A percentile compares a stretch with the other conserved stretches of the same genome.
phyloP scores from a whole-genome alignment of 106 monocot species.

The Amphibolis antarctica region DNA sequence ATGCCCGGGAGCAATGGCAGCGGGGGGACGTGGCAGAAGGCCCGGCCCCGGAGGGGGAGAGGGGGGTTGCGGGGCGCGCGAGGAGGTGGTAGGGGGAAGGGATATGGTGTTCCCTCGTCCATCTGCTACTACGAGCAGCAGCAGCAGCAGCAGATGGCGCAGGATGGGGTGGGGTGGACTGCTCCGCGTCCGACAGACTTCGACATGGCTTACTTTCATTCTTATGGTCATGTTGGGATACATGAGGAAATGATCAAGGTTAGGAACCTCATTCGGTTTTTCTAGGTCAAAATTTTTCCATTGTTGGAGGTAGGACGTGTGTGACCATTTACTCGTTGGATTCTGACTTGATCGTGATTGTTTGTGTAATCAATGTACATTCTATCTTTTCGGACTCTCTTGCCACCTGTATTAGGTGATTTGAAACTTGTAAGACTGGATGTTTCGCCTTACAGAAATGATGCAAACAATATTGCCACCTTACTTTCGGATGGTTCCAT shows the following conservation, averaged over 20 bases:
- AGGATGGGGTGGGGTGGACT: slow-evolving; percentile 7
- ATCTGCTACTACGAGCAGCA: neutral
- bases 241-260: slow-evolving; percentile 98
- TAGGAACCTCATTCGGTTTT: neutral
- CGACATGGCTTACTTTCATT: slow-evolving; percentile 74
- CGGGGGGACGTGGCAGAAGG: slow-evolving; percentile 1
- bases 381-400: no score
- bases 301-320: no score
- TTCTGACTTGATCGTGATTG: no score
- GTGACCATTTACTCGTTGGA: no score
- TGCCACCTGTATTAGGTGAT: no score
- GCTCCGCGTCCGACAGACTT: slow-evolving; percentile 37
- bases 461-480: no score
- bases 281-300: neutral
- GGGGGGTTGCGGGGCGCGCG: neutral
- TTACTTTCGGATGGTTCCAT: no score
- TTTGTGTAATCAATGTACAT: no score
- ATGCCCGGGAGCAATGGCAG: slow-evolving; percentile 6
- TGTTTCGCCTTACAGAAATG: no score
- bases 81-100: neutral
- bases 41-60: slow-evolving; percentile 7
- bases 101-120: neutral
- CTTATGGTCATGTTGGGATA: slow-evolving; percentile 80
- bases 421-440: no score
- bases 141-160: neutral